These are phyloP conservation scores for Ceratocystis harringtonii DNA, from an alignment of 2,329 filamentous ascomycete genomes.

Conservation along the genomic window DNA sequence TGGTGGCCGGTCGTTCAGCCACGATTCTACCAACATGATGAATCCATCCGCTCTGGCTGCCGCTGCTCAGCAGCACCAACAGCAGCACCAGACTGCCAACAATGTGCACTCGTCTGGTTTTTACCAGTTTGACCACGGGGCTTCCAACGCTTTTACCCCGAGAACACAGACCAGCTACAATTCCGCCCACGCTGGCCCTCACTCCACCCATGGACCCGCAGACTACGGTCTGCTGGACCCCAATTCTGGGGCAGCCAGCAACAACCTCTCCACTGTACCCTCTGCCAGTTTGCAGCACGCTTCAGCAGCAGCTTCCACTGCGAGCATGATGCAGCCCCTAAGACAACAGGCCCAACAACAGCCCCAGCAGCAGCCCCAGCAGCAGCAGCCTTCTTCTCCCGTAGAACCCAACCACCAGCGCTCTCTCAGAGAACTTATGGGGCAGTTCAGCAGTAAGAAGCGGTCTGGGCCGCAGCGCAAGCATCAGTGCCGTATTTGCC, in stretches of 20 bases:
- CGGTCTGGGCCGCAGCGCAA: constrained; percentile 96
- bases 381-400: constrained; percentile 2
- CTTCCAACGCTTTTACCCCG: constrained; percentile 8
- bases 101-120: not conserved
- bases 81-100: not conserved
- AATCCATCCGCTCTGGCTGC: not conserved
- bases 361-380: not conserved
- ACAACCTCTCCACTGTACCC: not conserved
- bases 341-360: not conserved
- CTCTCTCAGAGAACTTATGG: constrained; percentile 55
- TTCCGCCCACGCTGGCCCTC: not conserved
- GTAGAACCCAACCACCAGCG: constrained; percentile 12
- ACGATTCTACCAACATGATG: constrained; percentile 12
- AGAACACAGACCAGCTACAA: constrained; percentile 3
- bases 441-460: constrained; percentile 92
- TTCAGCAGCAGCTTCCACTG: not conserved
- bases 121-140: not conserved
- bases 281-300: not conserved
- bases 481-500: constrained; percentile 98
- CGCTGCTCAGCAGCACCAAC: constrained; percentile 6
- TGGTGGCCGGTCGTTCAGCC: constrained; percentile 9
- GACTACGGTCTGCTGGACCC: not conserved
- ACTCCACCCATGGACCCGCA: not conserved
- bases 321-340: not conserved
- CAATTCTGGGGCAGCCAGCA: not conserved